Percentiles rank a stretch among this genome's conserved stretches.
These are phyloP conservation scores for Elongisporangium prolatum DNA, from an alignment of 352 stramenopile genomes.

Conservation along the genomic window DNA sequence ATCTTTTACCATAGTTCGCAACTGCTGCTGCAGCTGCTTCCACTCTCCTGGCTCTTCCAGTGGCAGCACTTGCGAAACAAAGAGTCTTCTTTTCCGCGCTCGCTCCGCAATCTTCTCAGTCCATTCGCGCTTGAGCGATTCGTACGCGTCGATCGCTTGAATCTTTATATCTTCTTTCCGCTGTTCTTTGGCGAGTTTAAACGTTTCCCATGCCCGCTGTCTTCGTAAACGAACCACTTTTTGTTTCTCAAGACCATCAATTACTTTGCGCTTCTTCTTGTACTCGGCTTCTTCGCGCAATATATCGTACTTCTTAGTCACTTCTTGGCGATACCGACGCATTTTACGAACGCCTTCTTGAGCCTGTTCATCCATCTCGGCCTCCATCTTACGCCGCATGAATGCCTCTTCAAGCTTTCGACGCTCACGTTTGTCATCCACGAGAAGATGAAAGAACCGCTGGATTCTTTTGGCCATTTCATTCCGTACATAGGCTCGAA, in stretches of 20 bases:
- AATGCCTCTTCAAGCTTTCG: constrained; percentile 21
- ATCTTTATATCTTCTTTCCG: constrained; percentile 38
- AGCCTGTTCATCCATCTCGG: constrained; percentile 37
- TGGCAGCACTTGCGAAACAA: constrained; percentile 47
- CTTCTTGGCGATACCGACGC: constrained; percentile 28
- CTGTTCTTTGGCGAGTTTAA: constrained; percentile 30
- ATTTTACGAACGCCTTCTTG: constrained; percentile 24
- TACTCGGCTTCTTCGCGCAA: constrained; percentile 41
- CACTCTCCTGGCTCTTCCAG: constrained; percentile 50
- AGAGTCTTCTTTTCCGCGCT: constrained; percentile 13
- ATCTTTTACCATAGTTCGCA: constrained; percentile 27
- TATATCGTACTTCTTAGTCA: constrained; percentile 50
- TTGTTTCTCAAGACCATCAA: constrained; percentile 55
- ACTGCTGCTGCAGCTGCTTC: constrained; percentile 30
- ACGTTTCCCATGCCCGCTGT: constrained; percentile 55
- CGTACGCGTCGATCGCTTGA: constrained; percentile 28
- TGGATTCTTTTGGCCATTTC: constrained; percentile 46
- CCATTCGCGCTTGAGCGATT: constrained; percentile 41
- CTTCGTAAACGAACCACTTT: constrained; percentile 51
- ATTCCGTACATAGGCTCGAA: constrained; percentile 25
- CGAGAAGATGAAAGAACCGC: constrained; percentile 27
- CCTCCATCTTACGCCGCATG: constrained; percentile 21
- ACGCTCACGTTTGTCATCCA: constrained; percentile 16
- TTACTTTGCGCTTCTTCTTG: constrained; percentile 32
- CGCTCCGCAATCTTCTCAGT: constrained; percentile 25